Percentiles rank a stretch among this genome's conserved stretches.
Conservation (phyloP, 805 yeast species). For the Kluyveromyces wickerhamii region DNA sequence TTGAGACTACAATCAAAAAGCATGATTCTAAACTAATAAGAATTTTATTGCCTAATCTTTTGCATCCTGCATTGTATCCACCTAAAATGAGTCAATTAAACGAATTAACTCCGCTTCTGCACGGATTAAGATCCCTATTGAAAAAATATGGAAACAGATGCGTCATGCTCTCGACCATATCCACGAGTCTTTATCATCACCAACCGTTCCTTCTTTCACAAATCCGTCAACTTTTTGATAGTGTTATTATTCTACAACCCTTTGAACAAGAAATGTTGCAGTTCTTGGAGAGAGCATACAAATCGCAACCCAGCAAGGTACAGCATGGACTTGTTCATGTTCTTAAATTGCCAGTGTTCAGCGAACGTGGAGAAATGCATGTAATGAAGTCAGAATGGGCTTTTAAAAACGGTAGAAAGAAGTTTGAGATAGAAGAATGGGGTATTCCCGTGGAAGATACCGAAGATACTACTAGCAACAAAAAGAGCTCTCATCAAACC, state of each 20-base stretch:
- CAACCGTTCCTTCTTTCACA: constrained; percentile 38
- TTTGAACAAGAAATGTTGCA: constrained; percentile 67
- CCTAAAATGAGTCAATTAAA: constrained; percentile 40
- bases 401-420: constrained; percentile 74
- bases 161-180: constrained; percentile 46
- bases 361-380: constrained; percentile 69
- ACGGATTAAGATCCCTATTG: constrained; percentile 46
- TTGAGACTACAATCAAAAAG: constrained; percentile 37
- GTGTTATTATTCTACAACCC: constrained; percentile 69
- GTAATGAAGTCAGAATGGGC: constrained; percentile 69
- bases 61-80: constrained; percentile 69
- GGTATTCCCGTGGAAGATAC: constrained; percentile 94
- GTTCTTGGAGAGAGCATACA: constrained; percentile 59
- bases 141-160: constrained; percentile 40
- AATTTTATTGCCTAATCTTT: constrained; percentile 63
- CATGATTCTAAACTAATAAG: constrained; percentile 47
- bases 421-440: constrained; percentile 87
- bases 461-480: constrained; percentile 30
- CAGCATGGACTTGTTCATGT: constrained; percentile 85
- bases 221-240: constrained; percentile 55
- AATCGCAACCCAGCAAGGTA: constrained; percentile 52
- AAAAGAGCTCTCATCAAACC: background rate
- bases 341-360: constrained; percentile 58
- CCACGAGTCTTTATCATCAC: constrained; percentile 55
- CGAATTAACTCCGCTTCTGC: constrained; percentile 52